These are phyloP conservation scores for Cryptosporidium ryanae DNA, from an alignment of 169 alveolate species.

Conservation along the genomic window DNA sequence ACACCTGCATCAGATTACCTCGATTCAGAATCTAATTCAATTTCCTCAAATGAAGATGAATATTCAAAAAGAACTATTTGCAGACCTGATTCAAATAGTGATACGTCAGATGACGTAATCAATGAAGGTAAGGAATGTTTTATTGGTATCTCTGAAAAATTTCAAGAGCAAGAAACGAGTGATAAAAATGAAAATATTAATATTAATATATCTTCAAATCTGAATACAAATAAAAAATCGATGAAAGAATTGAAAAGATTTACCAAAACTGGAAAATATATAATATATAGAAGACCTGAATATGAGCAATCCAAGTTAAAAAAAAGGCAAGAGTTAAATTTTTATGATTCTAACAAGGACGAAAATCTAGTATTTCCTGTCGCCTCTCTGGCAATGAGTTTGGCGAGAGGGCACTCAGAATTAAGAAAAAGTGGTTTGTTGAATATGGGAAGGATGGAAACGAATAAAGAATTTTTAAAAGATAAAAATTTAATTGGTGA, in stretches of 20 bases:
- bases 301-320: constrained; percentile 27
- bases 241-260: constrained; percentile 33
- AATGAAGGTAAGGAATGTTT: background rate
- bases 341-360: background rate
- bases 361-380: constrained; percentile 39
- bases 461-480: background rate
- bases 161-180: background rate
- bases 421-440: constrained; percentile 28
- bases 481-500: background rate
- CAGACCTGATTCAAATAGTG: background rate
- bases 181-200: background rate
- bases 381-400: constrained; percentile 62
- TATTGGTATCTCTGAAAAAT: background rate
- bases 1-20: background rate
- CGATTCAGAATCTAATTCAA: background rate
- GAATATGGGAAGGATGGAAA: background rate
- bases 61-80: background rate
- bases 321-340: constrained; percentile 2
- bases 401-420: constrained; percentile 71
- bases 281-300: constrained; percentile 58
- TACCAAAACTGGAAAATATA: constrained; percentile 61
- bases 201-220: background rate
- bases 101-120: background rate
- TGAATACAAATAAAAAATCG: background rate
- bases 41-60: background rate